Base-by-base conservation (phyloP, 805 yeast genomes). In the Saturnispora gosingensis region DNA sequence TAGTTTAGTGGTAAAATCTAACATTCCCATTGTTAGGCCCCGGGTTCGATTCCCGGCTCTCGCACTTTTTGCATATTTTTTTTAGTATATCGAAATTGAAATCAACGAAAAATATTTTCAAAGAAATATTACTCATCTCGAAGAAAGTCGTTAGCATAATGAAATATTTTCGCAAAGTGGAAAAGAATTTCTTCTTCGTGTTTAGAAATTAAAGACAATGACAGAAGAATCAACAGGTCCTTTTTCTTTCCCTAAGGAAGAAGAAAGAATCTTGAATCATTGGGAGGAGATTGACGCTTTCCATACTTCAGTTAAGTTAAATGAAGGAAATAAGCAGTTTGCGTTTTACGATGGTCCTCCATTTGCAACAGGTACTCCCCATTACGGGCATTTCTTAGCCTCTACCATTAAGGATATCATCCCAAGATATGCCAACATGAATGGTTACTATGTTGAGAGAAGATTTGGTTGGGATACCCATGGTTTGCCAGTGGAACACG, bases 381-480 rank as follows among this genome's bases (percentile, higher is more conserved):
- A 93, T 69, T 95, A 93, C 68, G 99, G 99, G 57, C 99, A 93
- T 66, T 85, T 93, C 64, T 74, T 93, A 69, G 95, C 98, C 2
- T 93, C 98, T 39, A 93, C 99, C 53, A 88, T 90, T 63, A 93
- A 91, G 70, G 99, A 93, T 72, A 88, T 93, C 59, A 91, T 93
- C 51, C 99, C 99, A 52, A 81, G 99, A 66, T 93, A 88, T 66
- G 98, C 98, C 54, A 86, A 95, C 57, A 91, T 93, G 99, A 91
- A 86, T 61, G 99, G 99, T 20, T 84, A 81, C 69, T 88, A 85
- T 61, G 99, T 93, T 43, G 97, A 88, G 71, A 87, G 99, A 73
- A 81, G 98, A 63, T 93, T 93, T 59, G 99, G 99, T 56, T 93
- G 99, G 99, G 99, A 93, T 72, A 93, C 99, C 52, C 99, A 93